Evolutionary conservation across 768 basidiomycete genomes (phyloP).

Genomic region (Suillus subaureus): DNA sequence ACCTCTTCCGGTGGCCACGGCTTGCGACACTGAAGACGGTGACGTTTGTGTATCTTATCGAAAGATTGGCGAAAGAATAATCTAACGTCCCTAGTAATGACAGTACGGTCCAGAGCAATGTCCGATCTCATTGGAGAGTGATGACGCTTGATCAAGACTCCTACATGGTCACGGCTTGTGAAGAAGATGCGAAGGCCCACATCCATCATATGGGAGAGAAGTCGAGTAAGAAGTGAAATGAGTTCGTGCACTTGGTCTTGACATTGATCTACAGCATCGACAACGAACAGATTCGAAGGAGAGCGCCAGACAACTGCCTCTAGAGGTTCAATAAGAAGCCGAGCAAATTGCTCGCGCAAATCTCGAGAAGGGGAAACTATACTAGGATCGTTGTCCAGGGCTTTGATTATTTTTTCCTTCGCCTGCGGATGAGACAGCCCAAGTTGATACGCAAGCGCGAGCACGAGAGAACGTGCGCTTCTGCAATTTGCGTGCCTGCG

Average conservation of each 20-base stretch:
- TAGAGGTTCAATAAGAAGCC: background rate
- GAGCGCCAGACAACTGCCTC: background rate
- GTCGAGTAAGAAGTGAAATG: background rate
- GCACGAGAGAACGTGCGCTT: background rate
- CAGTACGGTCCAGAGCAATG: no score
- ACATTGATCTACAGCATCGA: conserved; percentile 2
- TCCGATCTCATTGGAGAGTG: background rate
- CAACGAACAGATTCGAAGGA: background rate
- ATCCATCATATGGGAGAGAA: background rate
- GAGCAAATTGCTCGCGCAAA: background rate
- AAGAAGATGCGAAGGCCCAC: background rate
- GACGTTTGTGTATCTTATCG: background rate
- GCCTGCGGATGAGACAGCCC: background rate
- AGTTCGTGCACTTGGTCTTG: background rate
- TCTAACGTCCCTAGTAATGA: background rate
- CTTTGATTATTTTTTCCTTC: background rate
- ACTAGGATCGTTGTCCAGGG: background rate
- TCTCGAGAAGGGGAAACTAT: background rate
- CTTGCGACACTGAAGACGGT: background rate
- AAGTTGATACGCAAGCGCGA: background rate
- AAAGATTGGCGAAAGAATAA: background rate
- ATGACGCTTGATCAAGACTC: background rate
- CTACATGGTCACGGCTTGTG: background rate
- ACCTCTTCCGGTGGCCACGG: background rate
- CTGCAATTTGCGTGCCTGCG: background rate